Percentiles rank a stretch among this genome's conserved stretches.
These are phyloP conservation scores for Aspergillus cejpii DNA, from an alignment of 2,329 filamentous ascomycete species.

Conservation along the genomic window DNA sequence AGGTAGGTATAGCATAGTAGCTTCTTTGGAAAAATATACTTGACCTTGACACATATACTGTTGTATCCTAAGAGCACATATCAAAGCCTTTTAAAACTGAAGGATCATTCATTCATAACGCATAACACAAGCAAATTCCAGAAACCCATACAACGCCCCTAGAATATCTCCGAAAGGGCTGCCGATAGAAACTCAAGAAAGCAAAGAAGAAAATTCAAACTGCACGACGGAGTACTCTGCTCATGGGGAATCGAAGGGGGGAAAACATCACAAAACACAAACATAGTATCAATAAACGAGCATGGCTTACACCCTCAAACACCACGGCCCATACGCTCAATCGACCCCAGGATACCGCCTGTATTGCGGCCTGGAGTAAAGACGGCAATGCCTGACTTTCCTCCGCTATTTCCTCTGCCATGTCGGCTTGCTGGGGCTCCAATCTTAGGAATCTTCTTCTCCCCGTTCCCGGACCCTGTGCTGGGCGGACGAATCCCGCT, in stretches of 20 bases:
- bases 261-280: background rate
- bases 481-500: constrained; percentile 30
- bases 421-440: constrained; percentile 25
- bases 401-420: constrained; percentile 32
- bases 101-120: background rate
- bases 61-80: too few species aligned
- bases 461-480: constrained; percentile 16
- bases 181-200: background rate
- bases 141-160: background rate
- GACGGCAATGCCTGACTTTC: constrained; percentile 34
- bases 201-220: background rate
- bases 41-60: too few species aligned
- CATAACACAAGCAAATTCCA: background rate
- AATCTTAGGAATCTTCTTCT: constrained; percentile 30
- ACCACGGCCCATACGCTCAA: constrained; percentile 73
- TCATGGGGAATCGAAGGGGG: background rate
- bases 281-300: background rate
- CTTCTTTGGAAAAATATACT: too few species aligned
- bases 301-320: constrained; percentile 7
- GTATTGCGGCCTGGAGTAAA: constrained; percentile 48
- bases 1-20: too few species aligned
- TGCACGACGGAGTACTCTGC: background rate
- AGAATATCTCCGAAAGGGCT: constrained; percentile 1
- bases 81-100: too few species aligned
- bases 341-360: constrained; percentile 68